Evolutionary conservation across 2,329 filamentous ascomycete genomes (phyloP), one percentile per base, ranked within the genome.

Genomic region (Aspergillus flavus): DNA sequence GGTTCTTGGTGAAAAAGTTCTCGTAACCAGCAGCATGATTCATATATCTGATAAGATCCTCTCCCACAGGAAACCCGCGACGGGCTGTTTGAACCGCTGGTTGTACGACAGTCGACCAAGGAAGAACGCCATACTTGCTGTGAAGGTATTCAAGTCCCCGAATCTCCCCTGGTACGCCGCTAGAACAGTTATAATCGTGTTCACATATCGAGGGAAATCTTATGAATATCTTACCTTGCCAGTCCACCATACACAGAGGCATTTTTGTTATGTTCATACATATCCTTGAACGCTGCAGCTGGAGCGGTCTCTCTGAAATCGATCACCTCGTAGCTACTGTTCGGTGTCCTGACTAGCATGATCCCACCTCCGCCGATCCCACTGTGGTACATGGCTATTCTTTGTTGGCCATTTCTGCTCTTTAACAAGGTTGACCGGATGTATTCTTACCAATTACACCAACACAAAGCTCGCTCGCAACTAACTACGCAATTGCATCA

Each of bases 281-380:
- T 98, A 72, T 95, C 87, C 76, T 93, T 84, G 67, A 85, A 89
- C 0, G 93, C 91, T 0, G 91, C 91, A 0, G 89, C 91, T 0
- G 94, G 94, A 0, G 94, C 94, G 0, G 90, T 88, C 76, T 98
- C 94, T 54, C 94, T 85, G 73, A 96, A 98, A 78, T 98, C 94
- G 69, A 98, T 88, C 63, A 89, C 89, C 73, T 96, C 93, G 74
- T 94, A 96, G 21, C 83, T 82, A n/a, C 93, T 93, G 63, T 92
- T 82, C 16, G 86, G 80, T 41, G 87, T 84, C 54, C 92, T 88
- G 6, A 97, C 86, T 6, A 97, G 83, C 85, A 93, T 91, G 79
- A 97, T 97, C 2, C 94, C 94, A 48, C 94, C 94, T 6, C 94
- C 94, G n/a, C 92, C 94, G 64, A 97, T 90, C n/a, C 94, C 94